Percentiles rank a stretch among this genome's conserved stretches.
These are phyloP conservation scores for Quillaja saponaria DNA, from an alignment of 306 rosid genomes.

Conservation along the genomic window DNA sequence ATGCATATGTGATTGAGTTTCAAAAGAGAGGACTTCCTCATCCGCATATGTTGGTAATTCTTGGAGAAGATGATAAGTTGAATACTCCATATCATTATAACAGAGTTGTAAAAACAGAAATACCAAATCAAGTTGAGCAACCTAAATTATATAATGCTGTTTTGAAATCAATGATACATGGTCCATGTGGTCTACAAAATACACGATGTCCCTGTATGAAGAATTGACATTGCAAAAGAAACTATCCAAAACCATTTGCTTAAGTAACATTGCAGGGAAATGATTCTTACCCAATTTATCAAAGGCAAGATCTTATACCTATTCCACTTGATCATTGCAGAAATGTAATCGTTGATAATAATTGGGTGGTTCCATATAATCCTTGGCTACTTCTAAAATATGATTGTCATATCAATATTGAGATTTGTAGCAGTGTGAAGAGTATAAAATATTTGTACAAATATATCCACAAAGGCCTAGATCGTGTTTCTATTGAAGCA, in stretches of 20 bases:
- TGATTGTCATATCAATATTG: not conserved
- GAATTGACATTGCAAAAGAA: not conserved
- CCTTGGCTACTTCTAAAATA: not conserved
- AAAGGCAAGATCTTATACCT: not conserved
- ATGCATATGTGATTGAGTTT: not conserved
- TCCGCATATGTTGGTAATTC: not conserved
- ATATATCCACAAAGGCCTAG: not conserved
- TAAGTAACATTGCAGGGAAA: not conserved
- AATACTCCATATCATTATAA: not conserved
- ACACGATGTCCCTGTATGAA: not conserved
- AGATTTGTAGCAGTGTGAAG: not conserved
- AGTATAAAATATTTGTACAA: not conserved
- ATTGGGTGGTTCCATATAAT: not conserved
- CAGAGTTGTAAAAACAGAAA: not conserved
- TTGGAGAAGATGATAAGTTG: not conserved
- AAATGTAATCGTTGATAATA: not conserved
- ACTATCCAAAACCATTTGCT: not conserved
- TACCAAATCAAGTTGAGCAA: not conserved
- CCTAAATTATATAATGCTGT: not conserved
- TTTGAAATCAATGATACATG: constrained; percentile 2
- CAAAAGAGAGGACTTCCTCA: not conserved
- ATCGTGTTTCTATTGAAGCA: not conserved
- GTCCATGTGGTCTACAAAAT: not conserved
- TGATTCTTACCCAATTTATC: not conserved
- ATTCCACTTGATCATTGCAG: not conserved